Evolutionary conservation across 352 stramenopile genomes (phyloP).

Genomic region (Hyaloperonospora arabidopsidis): DNA sequence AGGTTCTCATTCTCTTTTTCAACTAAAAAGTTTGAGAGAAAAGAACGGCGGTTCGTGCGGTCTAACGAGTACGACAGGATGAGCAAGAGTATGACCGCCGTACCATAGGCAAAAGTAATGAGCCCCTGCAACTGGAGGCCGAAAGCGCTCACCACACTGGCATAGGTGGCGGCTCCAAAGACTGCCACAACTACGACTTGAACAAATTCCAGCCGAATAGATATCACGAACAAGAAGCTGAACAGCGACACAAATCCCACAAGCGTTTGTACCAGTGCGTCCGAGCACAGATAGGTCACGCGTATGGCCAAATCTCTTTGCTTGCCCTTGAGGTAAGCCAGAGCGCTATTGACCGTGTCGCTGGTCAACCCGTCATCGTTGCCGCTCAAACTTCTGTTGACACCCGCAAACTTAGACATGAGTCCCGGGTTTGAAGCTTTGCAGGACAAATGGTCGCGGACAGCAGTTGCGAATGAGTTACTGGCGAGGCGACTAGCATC

Average conservation of each 20-base stretch:
- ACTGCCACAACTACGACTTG: slow-evolving; percentile 73
- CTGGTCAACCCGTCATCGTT: slow-evolving; percentile 8
- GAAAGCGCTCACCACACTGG: slow-evolving; percentile 48
- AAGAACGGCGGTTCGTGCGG: slow-evolving; percentile 69
- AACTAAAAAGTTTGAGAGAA: slow-evolving; percentile 74
- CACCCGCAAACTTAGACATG: slow-evolving; percentile 16
- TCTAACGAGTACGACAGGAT: slow-evolving; percentile 77
- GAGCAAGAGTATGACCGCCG: slow-evolving; percentile 61
- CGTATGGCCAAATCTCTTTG: slow-evolving; percentile 30
- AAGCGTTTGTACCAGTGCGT: slow-evolving; percentile 54
- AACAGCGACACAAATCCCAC: slow-evolving; percentile 65
- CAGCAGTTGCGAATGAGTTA: slow-evolving; percentile 32
- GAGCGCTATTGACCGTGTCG: slow-evolving; percentile 20
- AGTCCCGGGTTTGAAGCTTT: slow-evolving; percentile 20
- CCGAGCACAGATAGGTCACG: slow-evolving; percentile 46
- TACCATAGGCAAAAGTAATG: slow-evolving; percentile 49
- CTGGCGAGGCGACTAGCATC: slow-evolving; percentile 47
- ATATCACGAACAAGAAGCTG: slow-evolving; percentile 77
- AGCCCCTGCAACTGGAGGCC: slow-evolving; percentile 59
- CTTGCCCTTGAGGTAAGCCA: slow-evolving; percentile 28
- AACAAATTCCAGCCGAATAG: slow-evolving; percentile 83
- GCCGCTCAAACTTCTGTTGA: slow-evolving; percentile 25
- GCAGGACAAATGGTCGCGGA: slow-evolving; percentile 39
- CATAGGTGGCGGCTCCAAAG: slow-evolving; percentile 47
- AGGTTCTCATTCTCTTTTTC: slow-evolving; percentile 83